Evolutionary conservation across 768 basidiomycete genomes (phyloP).

Genomic region (Xanthoconium purpureum): DNA sequence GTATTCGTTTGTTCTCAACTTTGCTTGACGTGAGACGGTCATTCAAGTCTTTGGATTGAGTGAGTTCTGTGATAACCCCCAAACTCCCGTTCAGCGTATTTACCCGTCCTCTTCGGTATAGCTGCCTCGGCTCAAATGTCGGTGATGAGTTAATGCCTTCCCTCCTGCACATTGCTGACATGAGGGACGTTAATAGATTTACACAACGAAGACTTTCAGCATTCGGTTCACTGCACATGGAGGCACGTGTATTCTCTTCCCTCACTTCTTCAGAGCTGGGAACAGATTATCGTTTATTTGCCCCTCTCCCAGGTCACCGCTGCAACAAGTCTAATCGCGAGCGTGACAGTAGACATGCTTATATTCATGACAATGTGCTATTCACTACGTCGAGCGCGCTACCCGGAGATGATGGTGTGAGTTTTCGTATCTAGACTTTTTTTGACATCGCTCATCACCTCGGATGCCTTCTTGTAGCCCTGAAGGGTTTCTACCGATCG

Average conservation of each 20-base stretch:
- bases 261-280: background rate
- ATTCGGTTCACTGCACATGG: constrained; percentile 15
- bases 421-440: background rate
- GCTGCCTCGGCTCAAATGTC: constrained; percentile 27
- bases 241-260: constrained; percentile 12
- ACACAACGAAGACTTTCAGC: constrained; percentile 20
- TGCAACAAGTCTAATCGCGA: constrained; percentile 9
- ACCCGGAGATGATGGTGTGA: constrained; percentile 17
- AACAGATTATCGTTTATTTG: background rate
- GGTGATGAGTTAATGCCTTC: background rate
- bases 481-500: background rate
- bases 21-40: constrained; percentile 12
- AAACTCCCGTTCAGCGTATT: background rate
- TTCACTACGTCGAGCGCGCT: constrained; percentile 19
- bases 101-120: background rate
- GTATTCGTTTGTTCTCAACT: background rate
- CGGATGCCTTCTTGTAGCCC: constrained; percentile 7
- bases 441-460: no score
- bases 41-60: constrained; percentile 28
- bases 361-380: constrained; percentile 15
- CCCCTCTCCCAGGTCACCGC: constrained; percentile 7
- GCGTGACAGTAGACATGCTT: constrained; percentile 10
- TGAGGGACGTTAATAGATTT: constrained; percentile 12
- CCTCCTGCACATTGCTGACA: constrained; percentile 4
- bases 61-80: constrained; percentile 11